phyloP scores from a whole-genome alignment of 1,284 basidiomycete genomes.

The Cryptococcus amylolentus region DNA sequence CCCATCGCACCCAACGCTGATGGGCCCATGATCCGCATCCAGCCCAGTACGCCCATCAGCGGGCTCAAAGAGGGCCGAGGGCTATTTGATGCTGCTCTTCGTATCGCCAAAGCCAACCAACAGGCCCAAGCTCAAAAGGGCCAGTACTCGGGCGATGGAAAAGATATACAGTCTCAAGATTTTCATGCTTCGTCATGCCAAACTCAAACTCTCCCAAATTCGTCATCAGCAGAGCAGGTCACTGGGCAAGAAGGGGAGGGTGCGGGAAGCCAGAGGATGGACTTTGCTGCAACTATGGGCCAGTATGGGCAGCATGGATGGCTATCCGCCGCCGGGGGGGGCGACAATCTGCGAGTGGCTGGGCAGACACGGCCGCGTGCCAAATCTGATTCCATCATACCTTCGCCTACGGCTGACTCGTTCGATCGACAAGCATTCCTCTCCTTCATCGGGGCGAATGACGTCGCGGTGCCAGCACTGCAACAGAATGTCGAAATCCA shows the following conservation, averaged over 20 bases:
- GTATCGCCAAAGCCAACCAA: conserved; percentile 23
- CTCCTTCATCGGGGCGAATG: conserved; percentile 19
- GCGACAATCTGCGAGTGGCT: conserved; percentile 4
- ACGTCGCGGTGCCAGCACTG: background rate
- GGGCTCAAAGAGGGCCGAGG: conserved; percentile 44
- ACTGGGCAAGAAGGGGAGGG: conserved; percentile 2
- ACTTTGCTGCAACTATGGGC: conserved; percentile 19
- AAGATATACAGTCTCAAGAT: conserved; percentile 5
- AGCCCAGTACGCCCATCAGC: conserved; percentile 50
- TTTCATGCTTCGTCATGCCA: conserved; percentile 16
- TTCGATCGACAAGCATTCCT: conserved; percentile 38
- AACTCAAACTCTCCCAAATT: conserved; percentile 9
- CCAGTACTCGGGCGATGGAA: conserved; percentile 2
- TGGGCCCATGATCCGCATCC: conserved; percentile 50
- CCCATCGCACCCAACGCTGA: conserved; percentile 46
- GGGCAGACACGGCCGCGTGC: conserved; percentile 30
- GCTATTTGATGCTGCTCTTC: conserved; percentile 43
- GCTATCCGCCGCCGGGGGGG: background rate
- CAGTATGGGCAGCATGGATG: conserved; percentile 9
- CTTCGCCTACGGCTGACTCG: conserved; percentile 17
- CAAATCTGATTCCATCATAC: conserved; percentile 44
- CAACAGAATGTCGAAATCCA: background rate
- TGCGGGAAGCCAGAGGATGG: conserved; percentile 4
- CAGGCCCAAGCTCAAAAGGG: conserved; percentile 9
- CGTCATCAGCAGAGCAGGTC: conserved; percentile 3